Conservation (phyloP, 1,284 basidiomycete species). For the Boletus mariae region DNA sequence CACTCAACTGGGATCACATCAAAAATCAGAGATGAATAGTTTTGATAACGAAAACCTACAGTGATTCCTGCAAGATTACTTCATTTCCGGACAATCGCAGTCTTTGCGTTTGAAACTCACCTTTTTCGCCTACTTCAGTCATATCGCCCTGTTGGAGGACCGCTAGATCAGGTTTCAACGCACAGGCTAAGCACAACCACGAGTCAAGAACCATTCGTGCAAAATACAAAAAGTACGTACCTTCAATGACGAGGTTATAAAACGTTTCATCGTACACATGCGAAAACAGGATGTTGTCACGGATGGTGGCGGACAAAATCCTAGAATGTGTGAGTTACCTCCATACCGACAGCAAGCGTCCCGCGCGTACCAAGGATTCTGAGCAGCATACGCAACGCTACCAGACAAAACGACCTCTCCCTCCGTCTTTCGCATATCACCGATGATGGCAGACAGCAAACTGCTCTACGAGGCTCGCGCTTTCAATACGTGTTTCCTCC, state of each 20-base stretch:
- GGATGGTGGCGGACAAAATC: slow-evolving; percentile 80
- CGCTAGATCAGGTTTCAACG: slow-evolving; percentile 75
- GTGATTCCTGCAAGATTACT: slow-evolving; percentile 25
- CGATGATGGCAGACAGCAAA: slow-evolving; percentile 73
- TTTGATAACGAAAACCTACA: slow-evolving; percentile 12
- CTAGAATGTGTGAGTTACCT: slow-evolving; percentile 32
- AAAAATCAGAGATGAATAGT: not conserved
- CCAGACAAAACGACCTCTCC: slow-evolving; percentile 76
- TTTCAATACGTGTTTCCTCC: not conserved
- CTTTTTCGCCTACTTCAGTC: slow-evolving; percentile 69
- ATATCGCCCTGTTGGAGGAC: slow-evolving; percentile 69
- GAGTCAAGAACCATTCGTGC: not conserved
- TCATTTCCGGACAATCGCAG: slow-evolving; percentile 36
- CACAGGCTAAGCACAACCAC: slow-evolving; percentile 60
- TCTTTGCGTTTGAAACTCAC: slow-evolving; percentile 12
- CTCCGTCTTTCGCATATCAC: slow-evolving; percentile 81
- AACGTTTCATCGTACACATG: slow-evolving; percentile 82
- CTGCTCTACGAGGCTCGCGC: slow-evolving; percentile 48
- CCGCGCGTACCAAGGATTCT: slow-evolving; percentile 74
- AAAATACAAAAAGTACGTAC: slow-evolving; percentile 32
- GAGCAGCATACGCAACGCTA: slow-evolving; percentile 83
- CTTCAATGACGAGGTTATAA: slow-evolving; percentile 73
- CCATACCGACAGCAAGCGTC: not conserved
- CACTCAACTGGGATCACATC: slow-evolving; percentile 37
- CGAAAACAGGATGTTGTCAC: slow-evolving; percentile 89